Evolutionary conservation across 257 asterid genomes (phyloP).

Genomic region (Penstemon newberryi): DNA sequence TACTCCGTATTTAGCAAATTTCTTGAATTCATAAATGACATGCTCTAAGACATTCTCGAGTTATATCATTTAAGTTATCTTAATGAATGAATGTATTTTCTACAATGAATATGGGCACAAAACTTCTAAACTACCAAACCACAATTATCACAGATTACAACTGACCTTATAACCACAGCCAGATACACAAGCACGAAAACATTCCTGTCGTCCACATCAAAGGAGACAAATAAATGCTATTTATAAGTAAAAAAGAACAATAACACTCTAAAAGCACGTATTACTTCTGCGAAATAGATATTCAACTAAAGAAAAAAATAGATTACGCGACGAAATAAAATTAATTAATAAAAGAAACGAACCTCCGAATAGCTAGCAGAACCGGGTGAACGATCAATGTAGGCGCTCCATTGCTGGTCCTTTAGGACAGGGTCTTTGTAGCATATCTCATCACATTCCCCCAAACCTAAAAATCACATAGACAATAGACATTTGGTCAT

Average conservation of each 20-base stretch:
- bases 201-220: slow-evolving; percentile 44
- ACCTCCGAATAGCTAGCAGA: slow-evolving; percentile 79
- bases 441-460: slow-evolving; percentile 85
- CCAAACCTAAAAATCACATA: slow-evolving; percentile 52
- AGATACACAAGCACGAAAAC: slow-evolving; percentile 73
- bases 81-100: background rate
- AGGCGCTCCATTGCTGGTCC: slow-evolving; percentile 92
- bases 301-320: background rate
- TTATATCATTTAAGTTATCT: background rate
- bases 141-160: slow-evolving; percentile 10
- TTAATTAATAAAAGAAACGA: slow-evolving; percentile 5
- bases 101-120: background rate
- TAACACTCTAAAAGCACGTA: background rate
- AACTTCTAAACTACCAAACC: background rate
- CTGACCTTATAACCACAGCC: slow-evolving; percentile 83
- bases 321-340: background rate
- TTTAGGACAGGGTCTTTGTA: slow-evolving; percentile 90
- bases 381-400: slow-evolving; percentile 97
- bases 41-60: background rate
- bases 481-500: background rate
- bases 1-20: too few relatives aligned
- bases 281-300: background rate
- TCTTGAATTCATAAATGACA: background rate
- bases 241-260: background rate
- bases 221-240: slow-evolving; percentile 12